Base-by-base conservation (phyloP, 2,329 filamentous ascomycete genomes). In the Botrytis cinerea region DNA sequence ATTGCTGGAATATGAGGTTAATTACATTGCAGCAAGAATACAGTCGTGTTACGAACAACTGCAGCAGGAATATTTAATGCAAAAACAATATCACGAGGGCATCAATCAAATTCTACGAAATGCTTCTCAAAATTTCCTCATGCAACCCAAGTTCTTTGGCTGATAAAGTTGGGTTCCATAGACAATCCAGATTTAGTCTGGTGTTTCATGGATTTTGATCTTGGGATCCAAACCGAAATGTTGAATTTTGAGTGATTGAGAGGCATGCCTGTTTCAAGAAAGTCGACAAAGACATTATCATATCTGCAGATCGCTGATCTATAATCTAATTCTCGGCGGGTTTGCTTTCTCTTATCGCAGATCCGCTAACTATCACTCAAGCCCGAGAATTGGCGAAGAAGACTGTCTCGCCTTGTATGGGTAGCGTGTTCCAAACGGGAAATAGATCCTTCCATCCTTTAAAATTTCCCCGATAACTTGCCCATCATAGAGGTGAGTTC, bases 71-170 rank as follows among this genome's bases (percentile, higher is more conserved):
- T 18, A 12, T 69, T 73, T 69, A 10, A 69, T 61, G 63, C 71
- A 51, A 73, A 60, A 38, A 51, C 18, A 61, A 61, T 46, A 73
- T 73, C 71, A 73, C 71, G 71, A 64, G 71, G 71, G 40, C 63
- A 51, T 38, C 25, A 59, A 60, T 61, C 40, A 72, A 68, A 48
- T 46, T 46, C 28, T 46, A 72, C 63, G 32, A 72, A 32, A 57
- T 69, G 25, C 63, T n/a, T 67, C 71, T 48, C 43, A 68, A 51
- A 18, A 28, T 51, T 54, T 67, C 32, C n/a, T 69, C 32, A 69
- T 60, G 25, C 45, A 69, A 69, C 51, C 28, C 12, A 51, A 60
- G 14, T 14, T 43, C 32, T 68, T 73, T 68, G 51, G 61, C 40
- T 59, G n/a, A 68, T 68, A 38, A 40, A 59, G 10, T 73, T 43